Evolutionary conservation across 2,329 filamentous ascomycete genomes (phyloP).

Genomic region (Fonsecaea erecta): DNA sequence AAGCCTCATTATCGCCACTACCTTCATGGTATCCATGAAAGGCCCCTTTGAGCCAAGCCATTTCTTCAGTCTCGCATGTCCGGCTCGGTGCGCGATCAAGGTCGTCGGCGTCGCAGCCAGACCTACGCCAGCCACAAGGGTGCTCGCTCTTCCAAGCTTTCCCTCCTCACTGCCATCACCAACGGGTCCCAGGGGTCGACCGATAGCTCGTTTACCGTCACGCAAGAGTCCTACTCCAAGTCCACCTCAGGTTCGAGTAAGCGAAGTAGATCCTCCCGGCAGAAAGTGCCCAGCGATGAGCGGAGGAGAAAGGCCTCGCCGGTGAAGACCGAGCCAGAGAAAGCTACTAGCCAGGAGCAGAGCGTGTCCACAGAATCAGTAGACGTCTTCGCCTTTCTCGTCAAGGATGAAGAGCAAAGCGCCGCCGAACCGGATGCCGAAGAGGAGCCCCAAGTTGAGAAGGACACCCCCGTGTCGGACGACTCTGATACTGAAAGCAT

Average conservation of each 20-base stretch:
- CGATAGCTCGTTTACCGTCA: constrained; percentile 35
- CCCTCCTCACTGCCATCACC: constrained; percentile 37
- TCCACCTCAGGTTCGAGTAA: constrained; percentile 24
- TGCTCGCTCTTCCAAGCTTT: constrained; percentile 36
- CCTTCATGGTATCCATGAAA: constrained; percentile 9
- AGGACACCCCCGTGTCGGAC: constrained; percentile 18
- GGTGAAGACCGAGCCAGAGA: constrained; percentile 5
- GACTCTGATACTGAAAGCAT: constrained; percentile 33
- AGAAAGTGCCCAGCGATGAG: constrained; percentile 17
- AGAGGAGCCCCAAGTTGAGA: constrained; percentile 7
- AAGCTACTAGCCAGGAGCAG: constrained; percentile 20
- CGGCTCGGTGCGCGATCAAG: constrained; percentile 33
- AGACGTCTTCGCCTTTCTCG: constrained; percentile 35
- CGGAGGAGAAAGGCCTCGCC: constrained; percentile 11
- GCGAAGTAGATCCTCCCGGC: constrained; percentile 23
- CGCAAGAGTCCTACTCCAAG: constrained; percentile 36
- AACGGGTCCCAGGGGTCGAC: constrained; percentile 33
- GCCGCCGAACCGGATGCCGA: constrained; percentile 5
- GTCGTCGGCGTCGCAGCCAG: constrained; percentile 34
- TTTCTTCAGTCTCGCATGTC: constrained; percentile 29
- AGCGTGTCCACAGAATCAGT: constrained; percentile 31
- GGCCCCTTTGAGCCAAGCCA: constrained; percentile 4
- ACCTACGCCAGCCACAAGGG: constrained; percentile 33
- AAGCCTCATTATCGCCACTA: constrained; percentile 1
- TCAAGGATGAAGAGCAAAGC: constrained; percentile 27